Evolutionary conservation across 2,329 filamentous ascomycete species (phyloP).

Genomic region (Pestalotiopsis fici): DNA sequence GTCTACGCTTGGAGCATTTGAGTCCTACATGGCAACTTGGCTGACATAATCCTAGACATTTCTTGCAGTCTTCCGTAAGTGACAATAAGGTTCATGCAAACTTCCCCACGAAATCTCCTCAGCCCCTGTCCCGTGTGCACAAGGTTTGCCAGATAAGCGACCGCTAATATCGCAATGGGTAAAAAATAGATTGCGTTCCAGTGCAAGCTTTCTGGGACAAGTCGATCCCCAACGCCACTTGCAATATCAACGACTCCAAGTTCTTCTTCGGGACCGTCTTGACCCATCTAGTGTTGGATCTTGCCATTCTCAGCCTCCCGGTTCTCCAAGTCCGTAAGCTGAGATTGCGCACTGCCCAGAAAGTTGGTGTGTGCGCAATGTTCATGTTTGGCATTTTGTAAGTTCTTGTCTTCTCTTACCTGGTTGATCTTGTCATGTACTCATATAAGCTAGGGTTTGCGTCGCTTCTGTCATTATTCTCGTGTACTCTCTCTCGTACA

Average conservation of each 20-base stretch:
- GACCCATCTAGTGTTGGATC: conserved; percentile 31
- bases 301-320: conserved; percentile 31
- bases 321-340: conserved; percentile 31
- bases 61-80: conserved; percentile 3
- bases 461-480: conserved; percentile 28
- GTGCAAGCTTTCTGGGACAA: conserved; percentile 33
- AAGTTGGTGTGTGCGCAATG: conserved; percentile 27
- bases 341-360: conserved; percentile 24
- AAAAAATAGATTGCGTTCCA: conserved; percentile 19
- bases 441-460: conserved; percentile 21
- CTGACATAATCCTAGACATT: conserved; percentile 1
- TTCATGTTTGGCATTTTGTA: conserved; percentile 30
- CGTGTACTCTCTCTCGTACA: conserved; percentile 20
- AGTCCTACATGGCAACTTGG: neutral
- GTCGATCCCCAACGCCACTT: conserved; percentile 22
- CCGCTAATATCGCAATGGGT: conserved; percentile 27
- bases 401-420: conserved; percentile 2
- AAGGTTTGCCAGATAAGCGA: conserved; percentile 3
- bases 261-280: conserved; percentile 33
- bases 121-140: neutral
- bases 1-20: neutral
- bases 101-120: neutral
- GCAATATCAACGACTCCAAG: conserved; percentile 28
- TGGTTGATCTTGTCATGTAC: neutral
- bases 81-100: neutral